Conservation (phyloP, 495 filamentous ascomycete genomes). For the Penicillium dipodomyicola region DNA sequence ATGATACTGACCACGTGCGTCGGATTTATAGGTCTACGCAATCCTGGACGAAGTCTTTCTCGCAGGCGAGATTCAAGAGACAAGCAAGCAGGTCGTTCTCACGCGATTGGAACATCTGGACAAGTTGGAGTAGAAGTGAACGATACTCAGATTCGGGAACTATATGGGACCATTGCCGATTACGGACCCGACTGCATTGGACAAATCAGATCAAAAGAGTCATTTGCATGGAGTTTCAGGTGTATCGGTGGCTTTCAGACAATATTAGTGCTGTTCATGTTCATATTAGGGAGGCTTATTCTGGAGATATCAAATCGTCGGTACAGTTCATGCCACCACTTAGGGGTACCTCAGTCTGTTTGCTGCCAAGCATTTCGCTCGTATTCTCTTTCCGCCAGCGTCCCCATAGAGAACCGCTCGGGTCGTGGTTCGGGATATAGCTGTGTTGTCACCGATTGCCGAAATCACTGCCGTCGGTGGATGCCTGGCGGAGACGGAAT, state of each 20-base stretch:
- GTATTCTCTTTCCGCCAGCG: constrained; percentile 17
- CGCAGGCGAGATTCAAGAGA: constrained; percentile 97
- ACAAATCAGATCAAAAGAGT: constrained; percentile 6
- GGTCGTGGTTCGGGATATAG: not conserved
- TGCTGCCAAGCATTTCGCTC: constrained; percentile 21
- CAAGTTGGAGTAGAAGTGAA: constrained; percentile 70
- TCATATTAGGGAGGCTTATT: constrained; percentile 6
- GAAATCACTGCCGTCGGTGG: constrained; percentile 14
- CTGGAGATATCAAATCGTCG: constrained; percentile 9
- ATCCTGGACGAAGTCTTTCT: constrained; percentile 97
- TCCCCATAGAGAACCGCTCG: too few relatives aligned
- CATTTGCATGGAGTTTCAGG: constrained; percentile 30
- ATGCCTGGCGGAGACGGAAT: not conserved
- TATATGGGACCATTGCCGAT: constrained; percentile 14
- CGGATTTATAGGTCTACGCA: constrained; percentile 74
- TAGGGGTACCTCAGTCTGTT: constrained; percentile 13
- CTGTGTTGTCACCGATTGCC: constrained; percentile 13
- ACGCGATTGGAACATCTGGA: constrained; percentile 93
- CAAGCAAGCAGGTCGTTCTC: constrained; percentile 94
- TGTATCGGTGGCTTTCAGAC: constrained; percentile 15
- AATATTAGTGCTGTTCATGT: constrained; percentile 7
- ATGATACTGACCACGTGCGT: constrained; percentile 13
- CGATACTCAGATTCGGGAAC: not conserved
- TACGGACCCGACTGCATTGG: constrained; percentile 5
- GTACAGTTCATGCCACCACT: constrained; percentile 20